These are phyloP conservation scores for Prunus yedoensis DNA, from an alignment of 331 rosid genomes.

Conservation along the genomic window DNA sequence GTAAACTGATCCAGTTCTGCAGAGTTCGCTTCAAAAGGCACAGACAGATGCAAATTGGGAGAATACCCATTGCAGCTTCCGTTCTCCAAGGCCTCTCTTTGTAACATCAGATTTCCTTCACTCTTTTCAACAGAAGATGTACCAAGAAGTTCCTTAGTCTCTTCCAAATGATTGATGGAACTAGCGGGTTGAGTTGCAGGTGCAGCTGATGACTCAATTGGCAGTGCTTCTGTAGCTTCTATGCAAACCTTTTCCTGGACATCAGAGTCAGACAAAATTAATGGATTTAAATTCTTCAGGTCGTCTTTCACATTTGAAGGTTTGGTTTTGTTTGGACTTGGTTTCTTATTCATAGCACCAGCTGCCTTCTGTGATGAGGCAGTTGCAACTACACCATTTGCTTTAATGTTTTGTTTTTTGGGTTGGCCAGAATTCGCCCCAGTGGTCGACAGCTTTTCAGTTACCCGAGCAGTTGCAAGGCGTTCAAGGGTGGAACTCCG, in stretches of 20 bases:
- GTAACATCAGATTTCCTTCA: slow-evolving; percentile 23
- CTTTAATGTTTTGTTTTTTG: slow-evolving; percentile 52
- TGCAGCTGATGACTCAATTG: slow-evolving; percentile 28
- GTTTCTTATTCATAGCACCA: slow-evolving; percentile 51
- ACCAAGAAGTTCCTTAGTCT: slow-evolving; percentile 37
- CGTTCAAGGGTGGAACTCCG: slow-evolving; percentile 80
- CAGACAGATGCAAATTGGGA: slow-evolving; percentile 15
- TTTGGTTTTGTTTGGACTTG: slow-evolving; percentile 46
- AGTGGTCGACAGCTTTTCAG: slow-evolving; percentile 43
- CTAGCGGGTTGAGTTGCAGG: slow-evolving; percentile 34
- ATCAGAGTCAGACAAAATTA: slow-evolving; percentile 37
- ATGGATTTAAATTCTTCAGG: slow-evolving; percentile 33
- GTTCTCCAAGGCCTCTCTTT: slow-evolving; percentile 22
- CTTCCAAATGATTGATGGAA: slow-evolving; percentile 31
- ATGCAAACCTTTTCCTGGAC: slow-evolving; percentile 38
- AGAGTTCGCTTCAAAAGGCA: slow-evolving; percentile 29
- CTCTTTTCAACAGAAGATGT: slow-evolving; percentile 37
- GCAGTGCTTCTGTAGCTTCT: slow-evolving; percentile 38
- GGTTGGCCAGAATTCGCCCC: slow-evolving; percentile 41
- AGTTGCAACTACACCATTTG: slow-evolving; percentile 31
- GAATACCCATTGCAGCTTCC: slow-evolving; percentile 31
- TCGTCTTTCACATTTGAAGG: slow-evolving; percentile 39
- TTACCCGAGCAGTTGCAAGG: slow-evolving; percentile 62
- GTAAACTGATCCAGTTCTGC: slow-evolving; percentile 23
- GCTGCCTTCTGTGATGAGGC: slow-evolving; percentile 36